These are phyloP conservation scores for Lasiodiplodia theobromae DNA, from an alignment of 2,329 filamentous ascomycete species.

Conservation along the genomic window DNA sequence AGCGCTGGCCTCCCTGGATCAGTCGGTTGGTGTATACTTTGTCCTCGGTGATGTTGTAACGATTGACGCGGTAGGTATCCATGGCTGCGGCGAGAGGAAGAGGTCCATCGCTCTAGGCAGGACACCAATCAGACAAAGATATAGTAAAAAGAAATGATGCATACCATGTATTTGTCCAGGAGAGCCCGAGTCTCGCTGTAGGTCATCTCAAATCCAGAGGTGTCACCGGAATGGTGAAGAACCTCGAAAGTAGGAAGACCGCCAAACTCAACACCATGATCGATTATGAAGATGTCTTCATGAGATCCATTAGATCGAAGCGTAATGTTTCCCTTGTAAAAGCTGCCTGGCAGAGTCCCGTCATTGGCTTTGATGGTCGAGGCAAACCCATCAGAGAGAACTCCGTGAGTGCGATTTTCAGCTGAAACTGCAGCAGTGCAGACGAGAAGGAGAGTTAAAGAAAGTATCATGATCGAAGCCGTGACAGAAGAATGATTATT, in stretches of 20 bases:
- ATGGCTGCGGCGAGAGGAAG: slow-evolving; percentile 46
- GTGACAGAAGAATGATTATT: background rate
- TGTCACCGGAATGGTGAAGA: slow-evolving; percentile 31
- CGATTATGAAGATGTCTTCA: slow-evolving; percentile 27
- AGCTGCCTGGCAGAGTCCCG: background rate
- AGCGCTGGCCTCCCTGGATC: slow-evolving; percentile 48
- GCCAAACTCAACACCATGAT: slow-evolving; percentile 33
- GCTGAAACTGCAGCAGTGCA: background rate
- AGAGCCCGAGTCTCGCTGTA: slow-evolving; percentile 28
- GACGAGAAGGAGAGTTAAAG: background rate
- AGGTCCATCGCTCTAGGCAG: slow-evolving; percentile 41
- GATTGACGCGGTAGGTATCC: slow-evolving; percentile 48
- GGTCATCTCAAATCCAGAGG: slow-evolving; percentile 27
- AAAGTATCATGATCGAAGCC: background rate
- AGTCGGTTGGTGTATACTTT: slow-evolving; percentile 42
- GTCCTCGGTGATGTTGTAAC: slow-evolving; percentile 42
- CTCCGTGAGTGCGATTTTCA: background rate
- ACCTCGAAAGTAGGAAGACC: slow-evolving; percentile 34
- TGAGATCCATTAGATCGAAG: background rate
- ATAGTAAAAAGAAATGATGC: background rate
- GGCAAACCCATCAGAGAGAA: background rate
- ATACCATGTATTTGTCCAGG: slow-evolving; percentile 27
- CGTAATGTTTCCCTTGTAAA: background rate
- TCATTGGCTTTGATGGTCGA: background rate
- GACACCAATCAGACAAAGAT: background rate